A percentile compares a stretch with the other conserved stretches of the same genome.
Conservation (phyloP, 2,329 filamentous ascomycete species). For the Aspergillus jensenii region DNA sequence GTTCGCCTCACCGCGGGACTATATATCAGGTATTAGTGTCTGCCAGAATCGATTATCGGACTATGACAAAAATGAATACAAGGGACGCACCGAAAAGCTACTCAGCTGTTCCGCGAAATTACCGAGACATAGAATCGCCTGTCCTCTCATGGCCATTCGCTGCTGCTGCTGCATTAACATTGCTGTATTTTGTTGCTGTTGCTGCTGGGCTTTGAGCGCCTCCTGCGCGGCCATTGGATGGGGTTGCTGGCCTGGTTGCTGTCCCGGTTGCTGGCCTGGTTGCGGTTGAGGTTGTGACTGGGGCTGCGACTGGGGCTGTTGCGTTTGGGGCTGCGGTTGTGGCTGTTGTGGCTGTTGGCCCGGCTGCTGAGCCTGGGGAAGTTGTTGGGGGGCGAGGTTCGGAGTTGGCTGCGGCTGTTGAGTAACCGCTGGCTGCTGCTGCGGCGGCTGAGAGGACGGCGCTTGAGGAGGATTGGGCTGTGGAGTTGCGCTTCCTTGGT, state of each 20-base stretch:
- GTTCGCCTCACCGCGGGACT: slow-evolving; percentile 61
- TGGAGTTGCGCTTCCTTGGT: slow-evolving; percentile 40
- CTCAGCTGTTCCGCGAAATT: slow-evolving; percentile 58
- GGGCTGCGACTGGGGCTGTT: slow-evolving; percentile 29
- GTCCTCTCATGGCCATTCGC: slow-evolving; percentile 39
- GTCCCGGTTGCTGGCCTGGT: slow-evolving; percentile 27
- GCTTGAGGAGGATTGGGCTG: slow-evolving; percentile 33
- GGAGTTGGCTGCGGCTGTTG: slow-evolving; percentile 39
- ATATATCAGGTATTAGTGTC: slow-evolving; percentile 12
- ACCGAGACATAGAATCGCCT: slow-evolving; percentile 54
- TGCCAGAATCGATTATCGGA: background rate
- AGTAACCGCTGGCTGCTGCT: slow-evolving; percentile 33
- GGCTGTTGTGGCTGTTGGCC: slow-evolving; percentile 31
- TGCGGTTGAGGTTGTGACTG: slow-evolving; percentile 28
- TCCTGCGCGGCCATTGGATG: slow-evolving; percentile 41
- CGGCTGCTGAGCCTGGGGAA: slow-evolving; percentile 39
- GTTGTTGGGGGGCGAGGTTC: slow-evolving; percentile 35
- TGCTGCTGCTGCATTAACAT: slow-evolving; percentile 42
- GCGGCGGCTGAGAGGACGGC: slow-evolving; percentile 36
- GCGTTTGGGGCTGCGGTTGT: slow-evolving; percentile 31
- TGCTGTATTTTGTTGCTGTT: slow-evolving; percentile 36
- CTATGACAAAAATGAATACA: background rate
- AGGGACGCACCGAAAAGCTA: slow-evolving; percentile 55
- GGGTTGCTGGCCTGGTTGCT: slow-evolving; percentile 39
- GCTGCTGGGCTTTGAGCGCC: slow-evolving; percentile 41